Evolutionary conservation across 257 asterid species (phyloP), one percentile per base, ranked within the genome.

Genomic region (Mitragyna speciosa): DNA sequence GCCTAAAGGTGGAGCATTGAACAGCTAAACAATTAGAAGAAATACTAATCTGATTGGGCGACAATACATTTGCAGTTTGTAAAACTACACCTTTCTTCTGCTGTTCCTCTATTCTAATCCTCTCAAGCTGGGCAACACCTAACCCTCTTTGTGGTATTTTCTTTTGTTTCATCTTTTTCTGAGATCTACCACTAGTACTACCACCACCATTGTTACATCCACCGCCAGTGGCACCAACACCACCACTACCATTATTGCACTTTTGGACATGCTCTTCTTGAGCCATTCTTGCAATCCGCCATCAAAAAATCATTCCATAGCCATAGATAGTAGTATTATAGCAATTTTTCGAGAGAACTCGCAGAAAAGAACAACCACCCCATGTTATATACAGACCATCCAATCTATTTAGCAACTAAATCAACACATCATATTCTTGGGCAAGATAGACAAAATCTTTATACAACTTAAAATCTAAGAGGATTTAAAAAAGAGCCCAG

Each of bases 71-170:
- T n/a, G 86, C 72, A 19, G 87, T 79, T 81, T 83, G 88, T 12
- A 87, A 78, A 77, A 82, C 79, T 33, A 86, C 88, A 41, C 89
- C 96, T 39, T 76, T 86, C 76, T 87, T 92, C 17, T 90, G 89
- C 78, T 93, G 94, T 78, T 92, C 96, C 78, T 93, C 99, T 14
- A 87, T 59, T 58, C 92, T 93, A 84, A 95, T 92, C 83, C 85
- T 95, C 76, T 95, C 99, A 63, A 95, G 93, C 85, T 93, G 99
- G 43, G 98, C 99, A 76, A 95, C 98, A 78, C 99, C 98, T 73
- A 93, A 83, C 20, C 99, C 99, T 77, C 99, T 90, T 75, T 92
- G 99, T 14, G 99, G 97, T 10, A 89, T 89, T 59, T 89, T 95
- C 79, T 92, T 95, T 31, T 89, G 96, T 86, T 95, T 95, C 81